phyloP scores from a whole-genome alignment of 2,329 filamentous ascomycete genomes.

The Aureobasidium zeae region DNA sequence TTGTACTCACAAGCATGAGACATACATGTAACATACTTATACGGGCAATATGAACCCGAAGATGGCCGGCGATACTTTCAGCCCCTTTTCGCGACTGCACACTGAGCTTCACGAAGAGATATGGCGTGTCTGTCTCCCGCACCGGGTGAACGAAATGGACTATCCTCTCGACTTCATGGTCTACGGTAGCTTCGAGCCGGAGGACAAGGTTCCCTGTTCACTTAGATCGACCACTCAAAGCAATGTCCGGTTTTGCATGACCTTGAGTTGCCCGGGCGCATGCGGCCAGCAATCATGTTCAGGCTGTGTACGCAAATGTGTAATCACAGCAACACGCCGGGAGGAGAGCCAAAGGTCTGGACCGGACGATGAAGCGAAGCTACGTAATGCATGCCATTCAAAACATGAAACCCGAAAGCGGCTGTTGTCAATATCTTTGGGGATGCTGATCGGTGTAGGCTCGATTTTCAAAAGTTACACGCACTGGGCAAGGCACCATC shows the following conservation, averaged over 20 bases:
- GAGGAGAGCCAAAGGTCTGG: slow-evolving; percentile 6
- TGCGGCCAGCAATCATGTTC: slow-evolving; percentile 15
- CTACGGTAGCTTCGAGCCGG: neutral
- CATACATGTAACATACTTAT: too few relatives aligned
- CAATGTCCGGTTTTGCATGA: slow-evolving; percentile 9
- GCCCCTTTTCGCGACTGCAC: slow-evolving; percentile 16
- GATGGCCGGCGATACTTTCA: slow-evolving; percentile 12
- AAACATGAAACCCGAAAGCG: too few relatives aligned
- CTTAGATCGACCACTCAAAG: slow-evolving; percentile 1
- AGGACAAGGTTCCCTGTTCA: slow-evolving; percentile 7
- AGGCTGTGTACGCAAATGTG: slow-evolving; percentile 14
- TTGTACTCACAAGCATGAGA: too few relatives aligned
- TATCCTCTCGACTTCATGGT: neutral
- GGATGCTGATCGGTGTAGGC: too few relatives aligned
- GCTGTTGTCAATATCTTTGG: too few relatives aligned
- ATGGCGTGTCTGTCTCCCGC: slow-evolving; percentile 18
- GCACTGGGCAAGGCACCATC: too few relatives aligned
- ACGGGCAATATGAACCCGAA: neutral
- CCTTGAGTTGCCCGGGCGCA: slow-evolving; percentile 2
- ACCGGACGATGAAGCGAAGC: slow-evolving; percentile 3
- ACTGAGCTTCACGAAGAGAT: slow-evolving; percentile 17
- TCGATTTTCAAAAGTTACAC: too few relatives aligned
- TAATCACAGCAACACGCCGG: slow-evolving; percentile 12
- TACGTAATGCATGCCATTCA: neutral
- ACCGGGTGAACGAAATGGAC: slow-evolving; percentile 17